Evolutionary conservation across 2,329 filamentous ascomycete genomes (phyloP).

Genomic region (Emergomyces africanus): DNA sequence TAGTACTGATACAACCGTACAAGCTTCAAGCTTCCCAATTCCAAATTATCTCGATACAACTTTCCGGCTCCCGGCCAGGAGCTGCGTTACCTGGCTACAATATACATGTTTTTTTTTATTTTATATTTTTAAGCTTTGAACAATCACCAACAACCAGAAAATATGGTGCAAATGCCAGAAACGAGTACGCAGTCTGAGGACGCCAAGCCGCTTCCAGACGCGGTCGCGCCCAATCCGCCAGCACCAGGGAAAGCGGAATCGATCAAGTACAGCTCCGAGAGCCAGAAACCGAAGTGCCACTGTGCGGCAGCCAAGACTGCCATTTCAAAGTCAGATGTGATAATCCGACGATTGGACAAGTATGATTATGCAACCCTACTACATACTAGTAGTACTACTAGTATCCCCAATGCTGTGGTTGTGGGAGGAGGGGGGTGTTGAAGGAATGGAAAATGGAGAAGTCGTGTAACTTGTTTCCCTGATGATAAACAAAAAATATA

Average conservation of each 20-base stretch:
- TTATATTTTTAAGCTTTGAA: no score
- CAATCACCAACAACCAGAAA: background rate
- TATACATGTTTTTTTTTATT: background rate
- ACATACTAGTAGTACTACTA: no score
- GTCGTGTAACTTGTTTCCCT: no score
- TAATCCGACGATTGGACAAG: constrained; percentile 10
- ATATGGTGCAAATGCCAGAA: background rate
- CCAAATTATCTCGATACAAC: background rate
- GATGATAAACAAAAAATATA: constrained; percentile 11
- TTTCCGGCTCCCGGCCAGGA: background rate
- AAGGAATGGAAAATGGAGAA: background rate
- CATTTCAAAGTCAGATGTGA: constrained; percentile 7
- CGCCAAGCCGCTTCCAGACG: background rate
- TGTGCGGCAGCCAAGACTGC: background rate
- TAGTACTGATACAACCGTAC: no score
- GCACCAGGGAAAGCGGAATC: background rate
- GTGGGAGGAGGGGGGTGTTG: no score
- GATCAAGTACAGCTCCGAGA: background rate
- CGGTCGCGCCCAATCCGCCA: background rate
- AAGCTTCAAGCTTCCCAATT: no score
- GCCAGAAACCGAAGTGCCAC: background rate
- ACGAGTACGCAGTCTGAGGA: background rate
- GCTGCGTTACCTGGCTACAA: background rate
- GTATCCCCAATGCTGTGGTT: background rate
- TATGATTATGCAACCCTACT: background rate